A percentile compares a stretch with the other conserved stretches of the same genome.
phyloP scores from a whole-genome alignment of 2,329 filamentous ascomycete species.

The Penicillium occitanis region DNA sequence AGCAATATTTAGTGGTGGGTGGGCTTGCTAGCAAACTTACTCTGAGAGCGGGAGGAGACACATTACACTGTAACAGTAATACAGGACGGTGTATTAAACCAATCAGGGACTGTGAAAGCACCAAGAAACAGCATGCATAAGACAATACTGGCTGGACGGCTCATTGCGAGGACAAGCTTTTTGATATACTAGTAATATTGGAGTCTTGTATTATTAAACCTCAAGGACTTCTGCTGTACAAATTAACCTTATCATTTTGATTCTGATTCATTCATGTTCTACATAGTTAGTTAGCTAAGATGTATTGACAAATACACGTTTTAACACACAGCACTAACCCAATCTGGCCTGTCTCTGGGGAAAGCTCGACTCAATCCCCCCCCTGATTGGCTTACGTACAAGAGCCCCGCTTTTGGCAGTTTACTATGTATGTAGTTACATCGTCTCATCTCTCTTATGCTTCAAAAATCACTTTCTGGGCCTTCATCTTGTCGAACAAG shows the following conservation, averaged over 20 bases:
- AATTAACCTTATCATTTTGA: not conserved
- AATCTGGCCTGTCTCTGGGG: constrained; percentile 10
- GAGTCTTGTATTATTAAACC: no score
- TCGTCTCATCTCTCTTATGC: constrained; percentile 37
- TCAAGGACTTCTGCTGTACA: no score
- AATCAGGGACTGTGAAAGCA: not conserved
- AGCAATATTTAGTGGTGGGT: constrained; percentile 12
- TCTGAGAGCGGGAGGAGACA: not conserved
- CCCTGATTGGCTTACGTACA: not conserved
- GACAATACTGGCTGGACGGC: not conserved
- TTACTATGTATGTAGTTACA: constrained; percentile 10
- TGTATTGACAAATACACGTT: constrained; percentile 9
- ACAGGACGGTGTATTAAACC: not conserved
- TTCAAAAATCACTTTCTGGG: constrained; percentile 71
- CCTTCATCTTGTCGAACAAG: constrained; percentile 70
- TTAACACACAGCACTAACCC: constrained; percentile 14
- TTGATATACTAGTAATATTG: no score
- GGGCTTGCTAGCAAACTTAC: not conserved
- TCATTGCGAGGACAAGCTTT: not conserved
- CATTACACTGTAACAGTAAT: constrained; percentile 1
- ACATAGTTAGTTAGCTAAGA: not conserved
- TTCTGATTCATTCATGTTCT: not conserved
- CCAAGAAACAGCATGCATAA: not conserved
- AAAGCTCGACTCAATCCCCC: not conserved
- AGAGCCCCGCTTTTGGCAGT: constrained; percentile 3